Conservation (phyloP, 495 filamentous ascomycete genomes). For the Hypoxylon intermedium region DNA sequence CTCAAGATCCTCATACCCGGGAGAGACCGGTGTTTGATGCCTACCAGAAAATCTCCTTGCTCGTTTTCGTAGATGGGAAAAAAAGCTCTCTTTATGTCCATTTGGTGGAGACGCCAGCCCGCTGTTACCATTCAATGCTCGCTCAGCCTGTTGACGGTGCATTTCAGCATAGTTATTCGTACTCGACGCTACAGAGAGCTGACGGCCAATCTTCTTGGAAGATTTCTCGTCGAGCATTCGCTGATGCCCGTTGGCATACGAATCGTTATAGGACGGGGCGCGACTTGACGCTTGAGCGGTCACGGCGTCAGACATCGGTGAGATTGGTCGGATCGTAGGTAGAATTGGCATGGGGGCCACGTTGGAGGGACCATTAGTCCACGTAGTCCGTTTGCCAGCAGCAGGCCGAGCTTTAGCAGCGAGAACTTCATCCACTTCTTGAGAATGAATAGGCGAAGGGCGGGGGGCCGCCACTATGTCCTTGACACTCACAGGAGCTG, state of each 20-base stretch:
- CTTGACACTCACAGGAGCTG: slow-evolving; percentile 31
- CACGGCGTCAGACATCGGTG: slow-evolving; percentile 88
- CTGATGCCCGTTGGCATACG: slow-evolving; percentile 42
- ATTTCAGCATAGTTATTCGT: slow-evolving; percentile 86
- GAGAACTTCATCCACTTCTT: slow-evolving; percentile 57
- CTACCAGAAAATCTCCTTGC: slow-evolving; percentile 91
- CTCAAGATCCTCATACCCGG: slow-evolving; percentile 76
- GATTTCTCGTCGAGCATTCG: slow-evolving; percentile 67
- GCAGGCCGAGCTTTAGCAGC: slow-evolving; percentile 65
- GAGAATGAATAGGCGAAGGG: slow-evolving; percentile 66
- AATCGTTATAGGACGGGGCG: slow-evolving; percentile 57
- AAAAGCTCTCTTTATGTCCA: slow-evolving; percentile 90
- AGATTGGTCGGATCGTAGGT: slow-evolving; percentile 93
- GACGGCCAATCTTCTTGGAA: slow-evolving; percentile 92
- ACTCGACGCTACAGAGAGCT: slow-evolving; percentile 93
- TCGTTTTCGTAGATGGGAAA: slow-evolving; percentile 94
- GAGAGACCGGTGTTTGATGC: slow-evolving; percentile 76
- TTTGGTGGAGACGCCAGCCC: slow-evolving; percentile 68
- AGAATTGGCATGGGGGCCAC: slow-evolving; percentile 97
- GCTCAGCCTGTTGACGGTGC: slow-evolving; percentile 89
- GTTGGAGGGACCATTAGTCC: slow-evolving; percentile 79
- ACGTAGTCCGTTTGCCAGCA: slow-evolving; percentile 80
- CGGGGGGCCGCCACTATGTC: slow-evolving; percentile 50
- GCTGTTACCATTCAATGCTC: slow-evolving; percentile 83
- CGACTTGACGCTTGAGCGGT: slow-evolving; percentile 79